Evolutionary conservation across 1,284 basidiomycete genomes (phyloP), one percentile per base, ranked within the genome.

Genomic region (Ustilago bromivora): DNA sequence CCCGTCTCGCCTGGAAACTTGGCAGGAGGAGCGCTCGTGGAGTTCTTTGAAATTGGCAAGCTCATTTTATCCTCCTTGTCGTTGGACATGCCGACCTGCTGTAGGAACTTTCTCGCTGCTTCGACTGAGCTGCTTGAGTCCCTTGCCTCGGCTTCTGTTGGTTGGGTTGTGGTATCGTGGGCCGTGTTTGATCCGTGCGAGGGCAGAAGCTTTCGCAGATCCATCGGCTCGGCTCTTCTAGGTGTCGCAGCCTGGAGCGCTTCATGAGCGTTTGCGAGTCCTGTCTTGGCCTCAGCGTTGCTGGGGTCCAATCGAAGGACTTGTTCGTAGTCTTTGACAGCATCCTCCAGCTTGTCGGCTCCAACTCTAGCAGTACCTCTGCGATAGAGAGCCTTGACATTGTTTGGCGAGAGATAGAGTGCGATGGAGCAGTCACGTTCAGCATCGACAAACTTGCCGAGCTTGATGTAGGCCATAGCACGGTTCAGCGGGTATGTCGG

Each of bases 401-500:
- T 75, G 53, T 64, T 55, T 6, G 67, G 72, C 13, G 72, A 63
- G 4, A 75, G 41, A 0, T 23, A 7, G 0, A 75, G 61, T 2
- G 57, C 67, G 8, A 54, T 55, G 13, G 64, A 64, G 54, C 72
- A 75, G 38, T 75, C 72, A 13, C 72, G 60, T 12, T 75, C 72
- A 5, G 72, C 72, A 28, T 75, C 72, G 31, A 66, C 19, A 19
- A 54, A 67, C 47, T 75, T 75, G 52, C 53, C 64, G 10, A 70
- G 58, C 61, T 75, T 75, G 60, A 75, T 62, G 57, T 75, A 75
- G 11, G 72, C 72, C 72, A 75, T 75, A 23, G 72, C 72, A 12
- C 72, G 51, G 36, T 75, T 75, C 17, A 75, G 61, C 35, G 72
- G 64, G 54, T 67, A 70, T 8, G 72, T 67, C 2, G 72, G 63